These are phyloP conservation scores for Boletus vinaceobasis DNA, from an alignment of 768 basidiomycete species.

Conservation along the genomic window DNA sequence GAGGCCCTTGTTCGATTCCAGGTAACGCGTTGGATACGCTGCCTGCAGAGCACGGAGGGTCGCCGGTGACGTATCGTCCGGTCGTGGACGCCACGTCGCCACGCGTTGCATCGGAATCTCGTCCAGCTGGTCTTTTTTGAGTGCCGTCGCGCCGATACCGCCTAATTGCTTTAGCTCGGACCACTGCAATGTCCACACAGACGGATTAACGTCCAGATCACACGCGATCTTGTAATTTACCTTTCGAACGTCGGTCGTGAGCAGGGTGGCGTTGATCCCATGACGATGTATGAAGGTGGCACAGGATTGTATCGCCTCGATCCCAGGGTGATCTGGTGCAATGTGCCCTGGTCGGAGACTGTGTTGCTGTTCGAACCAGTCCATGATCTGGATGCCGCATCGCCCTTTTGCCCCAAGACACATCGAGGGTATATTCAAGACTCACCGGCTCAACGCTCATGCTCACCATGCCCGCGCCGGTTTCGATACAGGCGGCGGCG, in stretches of 20 bases:
- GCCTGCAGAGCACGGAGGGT: constrained; percentile 37
- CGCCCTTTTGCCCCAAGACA: neutral
- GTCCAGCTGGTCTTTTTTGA: constrained; percentile 41
- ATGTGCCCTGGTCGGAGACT: neutral
- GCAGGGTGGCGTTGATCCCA: constrained; percentile 37
- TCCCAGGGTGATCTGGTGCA: constrained; percentile 37
- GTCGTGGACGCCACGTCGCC: constrained; percentile 29
- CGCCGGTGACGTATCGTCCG: constrained; percentile 28
- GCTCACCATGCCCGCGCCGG: constrained; percentile 46
- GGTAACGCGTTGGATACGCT: constrained; percentile 37
- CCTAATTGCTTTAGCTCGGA: constrained; percentile 39
- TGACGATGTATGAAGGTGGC: constrained; percentile 42
- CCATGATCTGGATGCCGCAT: constrained; percentile 34
- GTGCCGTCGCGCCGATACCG: constrained; percentile 43
- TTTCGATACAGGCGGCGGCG: constrained; percentile 52
- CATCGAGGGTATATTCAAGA: neutral
- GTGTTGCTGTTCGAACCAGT: constrained; percentile 38
- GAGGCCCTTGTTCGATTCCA: constrained; percentile 32
- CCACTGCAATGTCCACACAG: constrained; percentile 35
- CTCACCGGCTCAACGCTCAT: constrained; percentile 51
- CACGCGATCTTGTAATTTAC: constrained; percentile 23
- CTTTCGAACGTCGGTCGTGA: constrained; percentile 41
- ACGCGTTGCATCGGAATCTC: constrained; percentile 27
- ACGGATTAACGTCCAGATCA: neutral
- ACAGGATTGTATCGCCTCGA: constrained; percentile 46